Base-by-base conservation (phyloP, 139 green algal genomes). In the Micractinium sp. region DNA sequence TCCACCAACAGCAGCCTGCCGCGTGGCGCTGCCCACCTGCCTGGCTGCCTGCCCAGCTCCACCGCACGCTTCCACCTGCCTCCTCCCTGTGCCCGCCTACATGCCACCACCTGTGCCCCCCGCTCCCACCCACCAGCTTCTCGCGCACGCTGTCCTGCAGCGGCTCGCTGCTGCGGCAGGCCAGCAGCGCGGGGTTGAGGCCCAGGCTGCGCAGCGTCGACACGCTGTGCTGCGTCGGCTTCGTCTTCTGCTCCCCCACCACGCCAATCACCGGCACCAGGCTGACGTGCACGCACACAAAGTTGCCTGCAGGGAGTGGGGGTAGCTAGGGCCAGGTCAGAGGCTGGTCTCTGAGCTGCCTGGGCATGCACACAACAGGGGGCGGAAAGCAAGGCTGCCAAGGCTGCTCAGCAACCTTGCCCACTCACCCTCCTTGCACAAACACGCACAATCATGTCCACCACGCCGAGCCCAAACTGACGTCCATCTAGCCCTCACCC, bases 191-290 rank as follows among this genome's bases (percentile, higher is more conserved):
- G 33, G 98, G 98, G 84, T 95, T 97, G 77, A 99, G 92, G 47
- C 98, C 98, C 90, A 99, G 93, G 35, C 95, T 97, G 74, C 98
- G 93, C 89, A 99, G 94, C 84, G 96, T 95, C 74, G 95, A 88
- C 82, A 99, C 97, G 61, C 93, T 97, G 93, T 99, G 98, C 94
- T 99, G 98, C 31, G 98, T 99, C 41, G 98, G 98, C 95, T 99
- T 99, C 35, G 98, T 99, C 92, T 99, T 99, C 95, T 99, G 97
- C 96, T 99, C 98, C 14, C 98, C 98, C 73, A 99, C 98, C 60
- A 98, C 98, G 36, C 98, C 98, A 63, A 99, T 97, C 27, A 99
- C 96, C 0, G 98, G 98, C 78, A 99, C 97, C 88, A 99, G 92
- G 90, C 90, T 97, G 38, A 99, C 98, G 88, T 99, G 98, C 80